Conservation (phyloP, 305 asterid species). For the Solanum hybrid region DNA sequence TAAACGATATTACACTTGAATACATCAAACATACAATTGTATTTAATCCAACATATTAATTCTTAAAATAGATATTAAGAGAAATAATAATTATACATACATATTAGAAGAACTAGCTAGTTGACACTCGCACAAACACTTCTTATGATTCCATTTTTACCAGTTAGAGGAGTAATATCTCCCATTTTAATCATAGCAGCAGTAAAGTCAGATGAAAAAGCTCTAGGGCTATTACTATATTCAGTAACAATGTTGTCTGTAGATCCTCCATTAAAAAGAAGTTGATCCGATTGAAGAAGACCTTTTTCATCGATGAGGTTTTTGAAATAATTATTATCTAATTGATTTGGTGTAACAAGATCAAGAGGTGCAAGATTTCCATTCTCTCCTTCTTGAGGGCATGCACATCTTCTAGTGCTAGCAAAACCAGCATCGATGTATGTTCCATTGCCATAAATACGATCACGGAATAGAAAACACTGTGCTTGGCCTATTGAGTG, state of each 20-base stretch:
- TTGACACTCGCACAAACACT: slow-evolving; percentile 25
- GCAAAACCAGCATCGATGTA: slow-evolving; percentile 20
- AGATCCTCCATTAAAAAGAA: slow-evolving; percentile 23
- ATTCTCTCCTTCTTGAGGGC: slow-evolving; percentile 10
- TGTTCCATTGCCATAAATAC: slow-evolving; percentile 12
- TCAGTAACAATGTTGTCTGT: slow-evolving; percentile 23
- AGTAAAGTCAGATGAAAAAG: slow-evolving; percentile 8
- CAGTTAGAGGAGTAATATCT: slow-evolving; percentile 25
- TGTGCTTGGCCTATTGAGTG: slow-evolving; percentile 21
- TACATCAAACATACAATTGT: no score
- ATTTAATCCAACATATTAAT: neutral
- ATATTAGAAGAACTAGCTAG: neutral
- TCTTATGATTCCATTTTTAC: slow-evolving; percentile 28
- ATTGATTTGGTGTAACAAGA: slow-evolving; percentile 26
- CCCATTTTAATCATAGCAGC: slow-evolving; percentile 43
- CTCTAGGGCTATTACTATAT: slow-evolving; percentile 21
- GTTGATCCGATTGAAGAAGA: slow-evolving; percentile 5
- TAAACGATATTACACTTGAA: no score
- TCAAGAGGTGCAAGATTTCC: slow-evolving; percentile 29
- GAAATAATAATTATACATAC: neutral
- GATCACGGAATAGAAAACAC: slow-evolving; percentile 6
- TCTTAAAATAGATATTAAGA: neutral
- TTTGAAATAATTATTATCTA: slow-evolving; percentile 29
- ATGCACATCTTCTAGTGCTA: slow-evolving; percentile 12
- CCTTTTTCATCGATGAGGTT: slow-evolving; percentile 12